Percentiles rank a stretch among this genome's conserved stretches.
Conservation (phyloP, 1,139 yeast genomes). For the Trichomonascaceae sp. region DNA sequence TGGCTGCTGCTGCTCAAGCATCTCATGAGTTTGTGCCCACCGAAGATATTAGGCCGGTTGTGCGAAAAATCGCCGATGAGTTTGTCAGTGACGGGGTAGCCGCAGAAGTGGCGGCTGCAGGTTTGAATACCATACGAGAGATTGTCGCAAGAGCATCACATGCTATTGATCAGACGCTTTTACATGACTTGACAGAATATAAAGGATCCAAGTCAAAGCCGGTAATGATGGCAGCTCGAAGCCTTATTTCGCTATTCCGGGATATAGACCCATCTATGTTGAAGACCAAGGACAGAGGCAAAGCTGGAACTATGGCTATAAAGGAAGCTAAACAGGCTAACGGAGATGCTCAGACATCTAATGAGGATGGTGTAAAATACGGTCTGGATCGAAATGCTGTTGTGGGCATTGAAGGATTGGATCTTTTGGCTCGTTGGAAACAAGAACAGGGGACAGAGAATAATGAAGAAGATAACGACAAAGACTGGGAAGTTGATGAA, state of each 20-base stretch:
- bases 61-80: conserved; percentile 92
- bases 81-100: conserved; percentile 98
- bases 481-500: conserved; percentile 45
- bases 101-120: conserved; percentile 96
- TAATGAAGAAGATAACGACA: conserved; percentile 38
- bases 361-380: conserved; percentile 35
- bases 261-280: conserved; percentile 97
- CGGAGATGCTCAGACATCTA: conserved; percentile 14
- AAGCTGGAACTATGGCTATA: conserved; percentile 74
- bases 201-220: conserved; percentile 91
- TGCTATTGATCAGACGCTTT: conserved; percentile 77
- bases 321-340: conserved; percentile 32
- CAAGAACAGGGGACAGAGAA: conserved; percentile 53
- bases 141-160: conserved; percentile 88
- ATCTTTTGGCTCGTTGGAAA: conserved; percentile 83
- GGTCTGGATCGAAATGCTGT: conserved; percentile 47
- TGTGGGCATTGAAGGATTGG: conserved; percentile 78
- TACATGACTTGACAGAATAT: conserved; percentile 86
- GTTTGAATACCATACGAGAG: conserved; percentile 90
- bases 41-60: conserved; percentile 69
- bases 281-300: conserved; percentile 84
- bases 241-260: conserved; percentile 79
- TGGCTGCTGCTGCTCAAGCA: conserved; percentile 97
- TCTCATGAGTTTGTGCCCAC: conserved; percentile 97
- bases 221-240: conserved; percentile 89